These are phyloP conservation scores for Aspergillus panamensis DNA, from an alignment of 495 filamentous ascomycete species.

Conservation along the genomic window DNA sequence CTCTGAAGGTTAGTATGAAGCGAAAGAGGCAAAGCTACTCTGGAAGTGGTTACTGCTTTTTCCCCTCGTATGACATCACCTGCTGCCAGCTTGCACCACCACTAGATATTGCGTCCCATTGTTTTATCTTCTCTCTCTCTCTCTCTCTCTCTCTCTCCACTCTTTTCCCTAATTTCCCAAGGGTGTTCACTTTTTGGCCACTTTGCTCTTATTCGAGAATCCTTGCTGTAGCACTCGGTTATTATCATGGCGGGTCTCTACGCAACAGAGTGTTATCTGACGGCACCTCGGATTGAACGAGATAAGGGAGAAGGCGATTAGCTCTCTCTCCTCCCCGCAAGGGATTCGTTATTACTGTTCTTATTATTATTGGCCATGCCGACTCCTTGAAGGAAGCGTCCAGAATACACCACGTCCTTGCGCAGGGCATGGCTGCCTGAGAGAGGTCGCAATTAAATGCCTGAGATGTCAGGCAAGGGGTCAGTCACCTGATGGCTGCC, in stretches of 20 bases:
- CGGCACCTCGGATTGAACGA: no score
- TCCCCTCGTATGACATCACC: constrained; percentile 17
- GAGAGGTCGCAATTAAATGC: not conserved
- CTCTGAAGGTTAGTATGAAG: not conserved
- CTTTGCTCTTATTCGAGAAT: no score
- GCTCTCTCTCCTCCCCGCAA: not conserved
- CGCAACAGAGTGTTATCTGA: no score
- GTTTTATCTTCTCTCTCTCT: not conserved
- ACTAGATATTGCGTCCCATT: not conserved
- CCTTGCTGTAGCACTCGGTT: no score
- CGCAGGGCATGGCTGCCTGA: constrained; percentile 3
- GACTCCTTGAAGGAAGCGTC: not conserved
- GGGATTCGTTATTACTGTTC: not conserved
- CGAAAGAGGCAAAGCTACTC: not conserved
- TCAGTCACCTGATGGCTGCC: constrained; percentile 20
- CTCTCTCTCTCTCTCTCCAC: not conserved
- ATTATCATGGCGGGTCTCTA: no score
- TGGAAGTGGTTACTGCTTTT: constrained; percentile 7
- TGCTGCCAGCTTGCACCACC: not conserved
- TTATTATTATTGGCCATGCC: not conserved
- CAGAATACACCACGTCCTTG: not conserved
- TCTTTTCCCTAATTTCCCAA: no score
- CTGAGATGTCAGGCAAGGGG: constrained; percentile 14
- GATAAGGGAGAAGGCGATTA: not conserved
- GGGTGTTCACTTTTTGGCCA: no score